Evolutionary conservation across 805 yeast genomes (phyloP).

Genomic region (Dipodascopsis uninucleata): DNA sequence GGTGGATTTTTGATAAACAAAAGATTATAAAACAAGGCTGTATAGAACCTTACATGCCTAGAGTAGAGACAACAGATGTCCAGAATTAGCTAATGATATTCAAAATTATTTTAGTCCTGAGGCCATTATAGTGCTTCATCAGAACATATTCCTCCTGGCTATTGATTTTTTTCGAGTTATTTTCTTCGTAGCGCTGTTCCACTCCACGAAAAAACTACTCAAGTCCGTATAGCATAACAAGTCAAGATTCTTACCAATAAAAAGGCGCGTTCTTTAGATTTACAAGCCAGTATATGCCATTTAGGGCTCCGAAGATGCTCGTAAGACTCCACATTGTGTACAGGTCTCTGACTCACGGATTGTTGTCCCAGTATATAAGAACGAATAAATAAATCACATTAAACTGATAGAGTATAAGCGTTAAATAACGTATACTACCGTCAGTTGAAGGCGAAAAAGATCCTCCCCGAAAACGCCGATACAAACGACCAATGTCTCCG

Average conservation of each 20-base stretch:
- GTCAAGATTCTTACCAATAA: slow-evolving; percentile 20
- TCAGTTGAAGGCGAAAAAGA: no score
- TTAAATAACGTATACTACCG: no score
- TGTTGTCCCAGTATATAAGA: no score
- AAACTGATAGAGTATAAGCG: no score
- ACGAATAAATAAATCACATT: no score
- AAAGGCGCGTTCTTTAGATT: slow-evolving; percentile 23
- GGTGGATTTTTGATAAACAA: slow-evolving; percentile 8
- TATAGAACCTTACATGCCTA: slow-evolving; percentile 26
- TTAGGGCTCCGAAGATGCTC: slow-evolving; percentile 13
- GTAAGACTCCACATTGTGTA: slow-evolving; percentile 14
- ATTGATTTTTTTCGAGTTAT: no score
- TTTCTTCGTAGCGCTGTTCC: no score
- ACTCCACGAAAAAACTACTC: no score
- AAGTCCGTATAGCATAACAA: not conserved
- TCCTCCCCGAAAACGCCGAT: no score
- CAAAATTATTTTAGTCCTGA: not conserved
- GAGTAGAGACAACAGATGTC: not conserved
- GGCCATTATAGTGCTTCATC: no score
- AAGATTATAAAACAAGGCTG: slow-evolving; percentile 11
- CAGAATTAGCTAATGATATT: not conserved
- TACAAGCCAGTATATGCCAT: slow-evolving; percentile 14
- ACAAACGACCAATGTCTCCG: no score
- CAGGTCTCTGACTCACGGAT: not conserved
- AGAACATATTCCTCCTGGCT: no score